Conservation (phyloP, 345 rosid species). For the Lepidium aucheri region DNA sequence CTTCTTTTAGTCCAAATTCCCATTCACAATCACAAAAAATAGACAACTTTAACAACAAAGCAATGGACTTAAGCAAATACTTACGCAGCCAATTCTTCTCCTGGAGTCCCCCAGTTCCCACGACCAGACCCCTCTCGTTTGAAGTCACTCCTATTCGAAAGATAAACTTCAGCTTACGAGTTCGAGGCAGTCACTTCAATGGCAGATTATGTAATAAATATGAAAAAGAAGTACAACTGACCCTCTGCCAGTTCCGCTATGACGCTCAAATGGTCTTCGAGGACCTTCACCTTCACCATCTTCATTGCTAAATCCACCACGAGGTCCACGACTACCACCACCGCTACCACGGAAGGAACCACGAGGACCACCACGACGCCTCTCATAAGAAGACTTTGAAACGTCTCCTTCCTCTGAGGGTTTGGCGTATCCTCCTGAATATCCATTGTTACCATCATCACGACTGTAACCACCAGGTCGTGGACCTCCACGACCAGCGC, state of each 20-base stretch:
- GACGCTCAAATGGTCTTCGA: conserved; percentile 72
- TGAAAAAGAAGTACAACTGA: conserved; percentile 23
- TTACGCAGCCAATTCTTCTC: conserved; percentile 72
- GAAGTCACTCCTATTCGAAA: conserved; percentile 45
- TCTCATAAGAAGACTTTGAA: conserved; percentile 38
- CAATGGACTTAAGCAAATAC: conserved; percentile 12
- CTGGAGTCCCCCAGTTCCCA: conserved; percentile 88
- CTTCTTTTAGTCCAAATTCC: conserved; percentile 4
- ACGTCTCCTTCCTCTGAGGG: conserved; percentile 65
- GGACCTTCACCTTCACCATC: conserved; percentile 64
- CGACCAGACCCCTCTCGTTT: conserved; percentile 94
- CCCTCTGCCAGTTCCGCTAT: conserved; percentile 94
- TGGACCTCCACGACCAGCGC: conserved; percentile 62
- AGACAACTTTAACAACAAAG: neutral
- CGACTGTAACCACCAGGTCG: conserved; percentile 55
- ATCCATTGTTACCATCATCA: conserved; percentile 56
- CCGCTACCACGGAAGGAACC: conserved; percentile 52
- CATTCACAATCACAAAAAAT: neutral
- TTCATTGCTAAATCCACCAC: conserved; percentile 57
- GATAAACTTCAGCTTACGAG: neutral
- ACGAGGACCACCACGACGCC: conserved; percentile 44
- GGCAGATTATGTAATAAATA: neutral
- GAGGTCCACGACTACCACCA: conserved; percentile 72
- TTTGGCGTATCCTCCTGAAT: conserved; percentile 42
- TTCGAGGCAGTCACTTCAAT: neutral